A percentile compares a stretch with the other conserved stretches of the same genome.
Evolutionary conservation across 305 asterid species (phyloP).

Genomic region (Salvia sclarea): DNA sequence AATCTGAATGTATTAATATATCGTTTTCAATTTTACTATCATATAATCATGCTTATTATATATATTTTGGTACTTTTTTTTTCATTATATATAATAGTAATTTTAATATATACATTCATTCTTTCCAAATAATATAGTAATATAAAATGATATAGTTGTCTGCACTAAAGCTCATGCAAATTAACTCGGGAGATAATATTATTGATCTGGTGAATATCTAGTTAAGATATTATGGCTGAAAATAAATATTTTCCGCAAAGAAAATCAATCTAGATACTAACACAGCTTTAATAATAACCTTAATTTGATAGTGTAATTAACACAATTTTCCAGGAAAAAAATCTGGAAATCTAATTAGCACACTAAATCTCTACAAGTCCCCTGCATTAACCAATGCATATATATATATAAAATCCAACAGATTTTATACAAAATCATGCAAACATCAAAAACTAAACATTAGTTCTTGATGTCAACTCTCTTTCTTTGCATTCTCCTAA

Average conservation of each 20-base stretch:
- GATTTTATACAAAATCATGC: too few relatives aligned
- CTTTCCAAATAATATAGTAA: not conserved
- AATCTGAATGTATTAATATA: not conserved
- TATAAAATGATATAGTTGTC: not conserved
- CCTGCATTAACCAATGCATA: conserved; percentile 11
- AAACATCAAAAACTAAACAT: not conserved
- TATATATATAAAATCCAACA: conserved; percentile 31
- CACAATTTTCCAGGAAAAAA: conserved; percentile 23
- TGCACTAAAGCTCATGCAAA: too few relatives aligned
- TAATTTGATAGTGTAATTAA: not conserved
- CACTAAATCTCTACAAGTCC: not conserved
- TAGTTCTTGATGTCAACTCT: not conserved
- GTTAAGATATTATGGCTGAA: too few relatives aligned
- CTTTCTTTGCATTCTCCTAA: conserved; percentile 7
- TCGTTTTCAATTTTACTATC: not conserved
- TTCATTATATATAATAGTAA: not conserved
- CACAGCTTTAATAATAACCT: too few relatives aligned
- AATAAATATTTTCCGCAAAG: not conserved
- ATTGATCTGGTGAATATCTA: not conserved
- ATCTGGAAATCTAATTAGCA: not conserved
- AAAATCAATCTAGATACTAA: too few relatives aligned
- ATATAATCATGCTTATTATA: not conserved
- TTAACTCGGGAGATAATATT: too few relatives aligned
- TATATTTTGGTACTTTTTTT: too few relatives aligned
- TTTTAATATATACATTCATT: too few relatives aligned